phyloP scores from a whole-genome alignment of 2,329 filamentous ascomycete species.

The Curvularia sp. region DNA sequence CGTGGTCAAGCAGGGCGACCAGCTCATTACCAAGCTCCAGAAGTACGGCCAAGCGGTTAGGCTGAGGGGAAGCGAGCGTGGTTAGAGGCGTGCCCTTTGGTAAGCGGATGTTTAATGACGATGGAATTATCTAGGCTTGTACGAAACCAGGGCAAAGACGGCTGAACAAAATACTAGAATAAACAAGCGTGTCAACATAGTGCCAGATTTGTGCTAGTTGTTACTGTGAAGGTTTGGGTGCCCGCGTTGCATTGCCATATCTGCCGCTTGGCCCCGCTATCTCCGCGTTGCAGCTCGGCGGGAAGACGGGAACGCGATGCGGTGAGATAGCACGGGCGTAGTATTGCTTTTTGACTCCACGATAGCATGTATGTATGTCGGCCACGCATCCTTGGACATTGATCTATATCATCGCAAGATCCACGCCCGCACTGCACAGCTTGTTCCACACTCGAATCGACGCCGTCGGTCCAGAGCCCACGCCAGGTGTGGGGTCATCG shows the following conservation, averaged over 20 bases:
- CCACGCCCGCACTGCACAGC: conserved; percentile 18
- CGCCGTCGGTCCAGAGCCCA: conserved; percentile 25
- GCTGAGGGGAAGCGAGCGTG: conserved; percentile 91
- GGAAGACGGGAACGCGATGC: conserved; percentile 15
- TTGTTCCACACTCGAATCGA: conserved; percentile 10
- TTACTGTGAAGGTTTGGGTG: conserved; percentile 1
- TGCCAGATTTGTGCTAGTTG: conserved; percentile 1
- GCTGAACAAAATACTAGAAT: conserved; percentile 26
- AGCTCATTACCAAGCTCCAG: conserved; percentile 97
- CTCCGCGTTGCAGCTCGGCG: conserved; percentile 15
- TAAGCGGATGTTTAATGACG: conserved; percentile 30
- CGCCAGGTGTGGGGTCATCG: conserved; percentile 32
- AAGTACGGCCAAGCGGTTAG: conserved; percentile 98
- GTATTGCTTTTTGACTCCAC: conserved; percentile 12
- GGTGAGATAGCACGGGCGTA: conserved; percentile 19
- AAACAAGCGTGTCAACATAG: background rate
- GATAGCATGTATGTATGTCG: conserved; percentile 17
- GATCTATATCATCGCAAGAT: background rate
- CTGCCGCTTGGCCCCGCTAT: conserved; percentile 20
- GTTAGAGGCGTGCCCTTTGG: conserved; percentile 56
- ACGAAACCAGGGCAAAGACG: conserved; percentile 22
- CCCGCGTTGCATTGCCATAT: conserved; percentile 20
- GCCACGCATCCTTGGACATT: conserved; percentile 1
- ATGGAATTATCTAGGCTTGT: conserved; percentile 34
- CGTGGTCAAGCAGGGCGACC: conserved; percentile 95